Evolutionary conservation across 2,329 filamentous ascomycete genomes (phyloP), one percentile per base, ranked within the genome.

Genomic region (Kalaharituber pfeilii): DNA sequence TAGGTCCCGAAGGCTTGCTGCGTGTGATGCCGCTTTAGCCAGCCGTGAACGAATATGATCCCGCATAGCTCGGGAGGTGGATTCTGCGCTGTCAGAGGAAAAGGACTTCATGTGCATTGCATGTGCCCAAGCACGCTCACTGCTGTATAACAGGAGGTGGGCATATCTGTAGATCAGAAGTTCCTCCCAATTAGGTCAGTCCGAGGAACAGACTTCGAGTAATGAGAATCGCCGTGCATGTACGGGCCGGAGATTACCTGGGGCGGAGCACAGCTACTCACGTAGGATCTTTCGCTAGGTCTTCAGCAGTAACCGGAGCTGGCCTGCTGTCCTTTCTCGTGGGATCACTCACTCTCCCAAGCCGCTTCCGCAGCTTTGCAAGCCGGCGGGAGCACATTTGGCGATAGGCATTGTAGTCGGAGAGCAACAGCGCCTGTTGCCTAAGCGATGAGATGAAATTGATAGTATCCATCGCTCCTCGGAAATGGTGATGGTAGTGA

Each of bases 61-160:
- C 65, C 87, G 81, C 18, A 85, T 83, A 52, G 82, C 79, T 57
- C 87, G 83, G 26, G 81, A 78, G 50, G 81, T 82, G 67, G 86
- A 84, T 57, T 81, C 80, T 63, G 91, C 86, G 62, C 84, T 77
- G 45, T 64, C 62, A 36, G 84, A 78, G 66, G 93, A 86, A 20
- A 79, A 73, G 3, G 86, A 78, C 69, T 94, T 95, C 76, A 95
- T 86, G 66, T 84, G 80, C 87, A 96, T 93, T 55, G 88, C 89
- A 68, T 94, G 82, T 33, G 91, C 89, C 86, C 87, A 96, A 51
- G 88, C 86, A 60, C 91, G 79, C 71, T 98, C 91, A 57, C 88
- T 81, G 36, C 80, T 84, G 65, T 95, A 79, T 54, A 98, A 75
- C 28, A 89, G 74, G n/a, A 95, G 74, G 61, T 83, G 75, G 50